Percentiles rank a stretch among this genome's conserved stretches.
phyloP scores from a whole-genome alignment of 331 rosid species.

The Arachis monticola region DNA sequence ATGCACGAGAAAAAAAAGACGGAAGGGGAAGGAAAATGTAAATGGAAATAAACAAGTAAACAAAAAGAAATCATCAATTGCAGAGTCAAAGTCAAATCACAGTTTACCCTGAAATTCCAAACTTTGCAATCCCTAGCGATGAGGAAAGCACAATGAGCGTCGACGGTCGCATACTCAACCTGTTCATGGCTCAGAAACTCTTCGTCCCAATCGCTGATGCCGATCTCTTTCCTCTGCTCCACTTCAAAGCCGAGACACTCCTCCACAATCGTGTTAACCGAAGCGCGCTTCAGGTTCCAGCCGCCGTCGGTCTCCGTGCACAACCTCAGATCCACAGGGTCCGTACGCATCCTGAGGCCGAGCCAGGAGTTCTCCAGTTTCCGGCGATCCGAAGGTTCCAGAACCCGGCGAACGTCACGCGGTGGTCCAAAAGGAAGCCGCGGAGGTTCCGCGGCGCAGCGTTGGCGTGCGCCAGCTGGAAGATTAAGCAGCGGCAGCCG shows the following conservation, averaged over 20 bases:
- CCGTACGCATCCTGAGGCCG: not conserved
- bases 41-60: too few relatives aligned
- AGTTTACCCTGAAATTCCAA: not conserved
- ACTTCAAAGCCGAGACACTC: constrained; percentile 10
- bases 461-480: constrained; percentile 34
- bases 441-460: not conserved
- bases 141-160: constrained; percentile 40
- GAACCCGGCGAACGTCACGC: constrained; percentile 40
- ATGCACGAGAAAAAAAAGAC: too few relatives aligned
- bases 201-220: constrained; percentile 22
- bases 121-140: constrained; percentile 23
- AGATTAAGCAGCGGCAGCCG: constrained; percentile 44
- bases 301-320: not conserved
- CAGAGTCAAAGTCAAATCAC: too few relatives aligned
- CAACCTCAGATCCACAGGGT: constrained; percentile 40
- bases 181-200: not conserved
- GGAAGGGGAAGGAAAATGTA: too few relatives aligned
- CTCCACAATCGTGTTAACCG: not conserved
- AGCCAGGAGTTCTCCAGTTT: not conserved
- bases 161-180: constrained; percentile 27
- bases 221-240: not conserved
- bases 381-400: constrained; percentile 27
- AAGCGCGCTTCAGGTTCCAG: not conserved
- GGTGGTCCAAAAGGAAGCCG: constrained; percentile 9
- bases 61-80: too few relatives aligned